Evolutionary conservation across 257 asterid genomes (phyloP), one percentile per base, ranked within the genome.

Genomic region (Plantago elongata): DNA sequence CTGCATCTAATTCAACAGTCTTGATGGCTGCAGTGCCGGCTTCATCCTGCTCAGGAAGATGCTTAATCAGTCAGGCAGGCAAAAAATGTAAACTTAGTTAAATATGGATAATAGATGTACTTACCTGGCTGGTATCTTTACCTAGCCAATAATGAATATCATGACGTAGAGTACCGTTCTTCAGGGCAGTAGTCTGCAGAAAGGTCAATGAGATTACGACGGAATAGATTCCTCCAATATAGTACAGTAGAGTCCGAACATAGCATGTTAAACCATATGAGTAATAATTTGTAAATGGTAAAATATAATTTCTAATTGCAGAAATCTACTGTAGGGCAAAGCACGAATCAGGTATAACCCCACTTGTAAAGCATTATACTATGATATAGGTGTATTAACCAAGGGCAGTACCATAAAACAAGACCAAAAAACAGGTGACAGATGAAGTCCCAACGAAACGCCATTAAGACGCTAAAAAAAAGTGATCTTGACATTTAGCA

Each of bases 141-240:
- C 96, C 96, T 27, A 83, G 82, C 96, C 96, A 88, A 67, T 83
- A 88, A 66, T 88, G 96, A 72, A 85, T 68, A 67, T 83, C 96
- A 42, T 85, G 88, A 62, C 69, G 80, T 61, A 79, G 81, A 65
- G 77, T 74, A 45, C 94, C 88, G 48, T 68, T 75, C 73, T 75
- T 88, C 62, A 69, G 67, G 73, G 82, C 72, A 74, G 75, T 64
- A 34, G 96, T 88, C 96, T 88, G 75, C 62, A 63, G 42, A 66
- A 72, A 70, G 62, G 64, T 79, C 44, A 57, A 12, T 47, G 45
- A 62, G 30, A 69, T 54, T 66, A 60, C 17, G 45, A 30, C 46
- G 43, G 30, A 61, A 45, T 18, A 22, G 27, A 22, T 22, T 22
- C 27, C 27, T 22, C 27, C 27, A 22, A 22, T 22, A 22, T 22